Conservation (phyloP, 148 eudicot genomes). For the Vaccinium corymbosum region DNA sequence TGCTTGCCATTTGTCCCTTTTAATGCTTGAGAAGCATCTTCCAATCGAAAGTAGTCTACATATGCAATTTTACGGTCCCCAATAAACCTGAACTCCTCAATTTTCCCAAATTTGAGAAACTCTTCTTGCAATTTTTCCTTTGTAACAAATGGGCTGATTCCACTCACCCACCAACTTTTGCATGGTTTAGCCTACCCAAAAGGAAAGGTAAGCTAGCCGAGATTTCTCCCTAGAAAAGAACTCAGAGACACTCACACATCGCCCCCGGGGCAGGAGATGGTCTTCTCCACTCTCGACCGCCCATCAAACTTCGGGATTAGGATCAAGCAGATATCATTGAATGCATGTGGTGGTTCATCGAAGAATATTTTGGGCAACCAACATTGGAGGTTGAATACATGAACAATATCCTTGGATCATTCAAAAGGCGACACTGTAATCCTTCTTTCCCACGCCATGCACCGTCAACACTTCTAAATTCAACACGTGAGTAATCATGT, state of each 20-base stretch:
- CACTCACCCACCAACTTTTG: constrained; percentile 88
- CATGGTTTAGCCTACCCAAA: constrained; percentile 77
- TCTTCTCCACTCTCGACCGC: too few relatives aligned
- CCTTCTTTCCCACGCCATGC: constrained; percentile 67
- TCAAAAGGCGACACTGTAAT: constrained; percentile 32
- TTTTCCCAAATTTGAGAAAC: constrained; percentile 27
- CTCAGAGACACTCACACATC: too few relatives aligned
- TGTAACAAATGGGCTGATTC: constrained; percentile 56
- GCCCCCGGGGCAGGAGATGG: too few relatives aligned
- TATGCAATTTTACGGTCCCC: constrained; percentile 73
- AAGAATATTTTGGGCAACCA: too few relatives aligned
- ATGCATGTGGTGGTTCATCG: too few relatives aligned
- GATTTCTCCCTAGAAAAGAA: too few relatives aligned
- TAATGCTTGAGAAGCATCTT: constrained; percentile 77
- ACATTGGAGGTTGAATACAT: too few relatives aligned
- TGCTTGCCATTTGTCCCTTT: constrained; percentile 64
- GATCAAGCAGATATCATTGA: too few relatives aligned
- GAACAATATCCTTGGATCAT: too few relatives aligned
- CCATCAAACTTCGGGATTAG: too few relatives aligned
- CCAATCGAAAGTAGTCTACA: constrained; percentile 57
- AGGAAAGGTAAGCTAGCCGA: too few relatives aligned
- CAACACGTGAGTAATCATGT: constrained; percentile 61
- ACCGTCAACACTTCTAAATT: constrained; percentile 83
- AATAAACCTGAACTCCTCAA: constrained; percentile 57
- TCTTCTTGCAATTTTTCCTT: constrained; percentile 76